These are phyloP conservation scores for Boechera stricta DNA, from an alignment of 345 rosid species.

Conservation along the genomic window DNA sequence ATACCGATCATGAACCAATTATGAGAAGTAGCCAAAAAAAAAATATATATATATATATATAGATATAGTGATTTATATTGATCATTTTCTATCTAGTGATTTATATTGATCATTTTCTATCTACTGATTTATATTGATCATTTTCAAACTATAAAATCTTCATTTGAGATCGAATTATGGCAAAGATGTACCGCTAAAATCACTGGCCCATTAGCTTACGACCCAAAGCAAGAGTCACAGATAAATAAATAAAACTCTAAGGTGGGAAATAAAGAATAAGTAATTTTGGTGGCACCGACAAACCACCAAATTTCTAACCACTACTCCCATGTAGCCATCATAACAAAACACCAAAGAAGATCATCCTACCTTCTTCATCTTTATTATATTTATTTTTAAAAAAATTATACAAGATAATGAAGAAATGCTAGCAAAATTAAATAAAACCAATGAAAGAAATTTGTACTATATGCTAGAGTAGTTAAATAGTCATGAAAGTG, in stretches of 20 bases:
- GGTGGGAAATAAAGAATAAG: slow-evolving; percentile 19
- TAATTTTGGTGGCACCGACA: slow-evolving; percentile 37
- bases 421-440: slow-evolving; percentile 9
- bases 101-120: too few species aligned
- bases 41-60: neutral
- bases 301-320: slow-evolving; percentile 45
- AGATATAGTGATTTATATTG: neutral
- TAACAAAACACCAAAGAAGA: slow-evolving; percentile 43
- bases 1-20: neutral
- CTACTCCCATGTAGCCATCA: slow-evolving; percentile 43
- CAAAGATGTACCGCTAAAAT: neutral
- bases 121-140: too few species aligned
- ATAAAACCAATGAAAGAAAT: slow-evolving; percentile 4
- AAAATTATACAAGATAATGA: neutral
- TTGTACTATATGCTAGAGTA: neutral
- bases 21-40: neutral
- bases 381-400: neutral
- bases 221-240: neutral
- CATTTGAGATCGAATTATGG: neutral
- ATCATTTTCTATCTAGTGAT: neutral
- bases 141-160: too few species aligned
- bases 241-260: neutral
- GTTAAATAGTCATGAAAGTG: slow-evolving; percentile 20
- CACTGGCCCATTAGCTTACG: slow-evolving; percentile 8
- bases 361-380: slow-evolving; percentile 6